Base-by-base conservation (phyloP, 768 basidiomycete genomes). In the Podaxis rugospora region DNA sequence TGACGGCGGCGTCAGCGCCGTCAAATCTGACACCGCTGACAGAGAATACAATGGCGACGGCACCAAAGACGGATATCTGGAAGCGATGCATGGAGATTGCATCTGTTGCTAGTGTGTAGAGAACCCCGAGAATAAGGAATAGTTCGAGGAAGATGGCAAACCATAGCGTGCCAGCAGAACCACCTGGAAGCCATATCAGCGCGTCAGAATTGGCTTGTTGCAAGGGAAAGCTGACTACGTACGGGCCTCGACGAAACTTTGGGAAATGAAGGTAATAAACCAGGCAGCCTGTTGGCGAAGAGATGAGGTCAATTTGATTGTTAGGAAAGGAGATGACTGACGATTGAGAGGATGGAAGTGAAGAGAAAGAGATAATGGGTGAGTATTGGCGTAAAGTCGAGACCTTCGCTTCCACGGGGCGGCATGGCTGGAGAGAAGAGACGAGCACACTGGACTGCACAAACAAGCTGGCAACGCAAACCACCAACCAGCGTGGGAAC, bases 301-400 rank as follows among this genome's bases (percentile, higher is more conserved):
- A 57, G 51, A 25, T 61, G 50, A 65, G 65, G 28, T 53, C 28
- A 54, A 23, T 2, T 32, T 44, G 53, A 16, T n/a, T 39, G 55
- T n/a, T 40, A 62, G 25, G 56, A 59, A 61, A 40, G 35, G 70
- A 51, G 61, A 62, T 28, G 37, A 80, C 91, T 67, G 65, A 94
- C 92, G 61, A 92, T 71, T 35, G 93, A 79, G 51, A 97, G 82
- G 56, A 94, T 82, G 62, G 88, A 88, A 0, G 95, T 96, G 70
- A 92, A 88, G 27, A 96, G 80, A 70, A 96, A 95, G 69, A 96
- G 82, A 70, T 95, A 94, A 71, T 96, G 93, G 16, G 92, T 92
- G 60, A 93, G 80, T 63, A 96, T 90, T 63, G 92, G 93, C 1
- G 89, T 92, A 60, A 94, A 90, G 74, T 94, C 92, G 65, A 91